Conservation (phyloP, 148 eudicot species). For the Cornus suecica region DNA sequence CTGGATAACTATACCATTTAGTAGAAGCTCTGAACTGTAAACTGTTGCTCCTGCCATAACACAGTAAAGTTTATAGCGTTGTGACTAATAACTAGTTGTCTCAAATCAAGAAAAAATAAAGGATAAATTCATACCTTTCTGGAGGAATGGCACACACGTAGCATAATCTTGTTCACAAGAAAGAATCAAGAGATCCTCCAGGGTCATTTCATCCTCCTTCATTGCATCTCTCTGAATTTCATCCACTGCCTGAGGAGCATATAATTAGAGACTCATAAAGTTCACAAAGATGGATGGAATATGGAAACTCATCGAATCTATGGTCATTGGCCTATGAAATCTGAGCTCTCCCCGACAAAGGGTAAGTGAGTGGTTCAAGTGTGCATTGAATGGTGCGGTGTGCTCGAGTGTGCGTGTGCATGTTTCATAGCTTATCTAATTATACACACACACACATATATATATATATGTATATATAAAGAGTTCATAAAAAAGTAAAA, state of each 20-base stretch:
- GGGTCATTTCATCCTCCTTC: constrained; percentile 15
- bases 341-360: no score
- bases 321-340: not conserved
- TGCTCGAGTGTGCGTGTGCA: no score
- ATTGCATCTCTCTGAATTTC: constrained; percentile 10
- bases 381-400: no score
- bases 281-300: not conserved
- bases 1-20: constrained; percentile 66
- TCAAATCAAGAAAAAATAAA: constrained; percentile 1
- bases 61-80: not conserved
- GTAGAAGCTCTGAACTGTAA: constrained; percentile 60
- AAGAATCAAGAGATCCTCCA: constrained; percentile 43
- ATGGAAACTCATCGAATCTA: constrained; percentile 1
- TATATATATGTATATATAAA: no score
- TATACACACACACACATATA: no score
- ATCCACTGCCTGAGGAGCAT: constrained; percentile 38
- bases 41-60: constrained; percentile 47
- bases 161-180: constrained; percentile 65
- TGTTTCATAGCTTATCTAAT: no score
- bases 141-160: constrained; percentile 45
- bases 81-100: not conserved
- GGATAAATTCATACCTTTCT: constrained; percentile 38
- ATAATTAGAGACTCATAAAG: constrained; percentile 10
- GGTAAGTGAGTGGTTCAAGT: no score
- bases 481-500: no score